These are phyloP conservation scores for Vanilla planifolia DNA, from an alignment of 106 monocot species.

Conservation along the genomic window DNA sequence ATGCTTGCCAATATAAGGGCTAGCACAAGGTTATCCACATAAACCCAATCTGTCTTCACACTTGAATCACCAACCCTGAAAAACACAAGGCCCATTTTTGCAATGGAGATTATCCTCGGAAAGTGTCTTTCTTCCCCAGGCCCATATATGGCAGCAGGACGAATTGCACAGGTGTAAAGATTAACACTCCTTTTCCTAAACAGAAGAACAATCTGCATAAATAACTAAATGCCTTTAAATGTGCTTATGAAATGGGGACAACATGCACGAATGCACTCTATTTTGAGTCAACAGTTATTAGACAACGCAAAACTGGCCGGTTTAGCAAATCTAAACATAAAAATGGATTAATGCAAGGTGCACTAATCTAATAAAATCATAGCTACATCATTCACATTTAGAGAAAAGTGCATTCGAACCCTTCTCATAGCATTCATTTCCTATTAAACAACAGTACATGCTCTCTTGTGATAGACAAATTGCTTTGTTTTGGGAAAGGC, in stretches of 20 bases:
- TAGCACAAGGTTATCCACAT: conserved; percentile 92
- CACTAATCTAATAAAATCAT: too few relatives aligned
- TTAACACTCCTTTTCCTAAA: conserved; percentile 37
- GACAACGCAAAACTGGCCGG: too few relatives aligned
- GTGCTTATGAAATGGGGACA: neutral
- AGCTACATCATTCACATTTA: too few relatives aligned
- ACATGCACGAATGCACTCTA: neutral
- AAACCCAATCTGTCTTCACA: conserved; percentile 92
- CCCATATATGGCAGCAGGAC: conserved; percentile 97
- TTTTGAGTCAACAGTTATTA: too few relatives aligned
- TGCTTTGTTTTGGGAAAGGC: too few relatives aligned
- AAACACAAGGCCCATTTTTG: conserved; percentile 58
- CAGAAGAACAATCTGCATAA: conserved; percentile 6
- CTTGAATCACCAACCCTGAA: conserved; percentile 71
- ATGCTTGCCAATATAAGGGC: conserved; percentile 87
- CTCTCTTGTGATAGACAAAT: too few relatives aligned
- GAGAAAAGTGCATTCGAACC: too few relatives aligned
- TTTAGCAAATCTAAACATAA: too few relatives aligned
- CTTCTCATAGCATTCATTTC: too few relatives aligned
- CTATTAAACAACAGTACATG: too few relatives aligned
- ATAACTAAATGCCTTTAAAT: neutral
- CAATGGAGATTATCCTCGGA: conserved; percentile 81
- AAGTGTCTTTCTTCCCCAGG: conserved; percentile 95
- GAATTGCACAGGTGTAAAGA: conserved; percentile 93
- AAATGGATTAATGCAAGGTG: too few relatives aligned